Evolutionary conservation across 2,329 filamentous ascomycete species (phyloP).

Genomic region (Ceratocystis colombiana): DNA sequence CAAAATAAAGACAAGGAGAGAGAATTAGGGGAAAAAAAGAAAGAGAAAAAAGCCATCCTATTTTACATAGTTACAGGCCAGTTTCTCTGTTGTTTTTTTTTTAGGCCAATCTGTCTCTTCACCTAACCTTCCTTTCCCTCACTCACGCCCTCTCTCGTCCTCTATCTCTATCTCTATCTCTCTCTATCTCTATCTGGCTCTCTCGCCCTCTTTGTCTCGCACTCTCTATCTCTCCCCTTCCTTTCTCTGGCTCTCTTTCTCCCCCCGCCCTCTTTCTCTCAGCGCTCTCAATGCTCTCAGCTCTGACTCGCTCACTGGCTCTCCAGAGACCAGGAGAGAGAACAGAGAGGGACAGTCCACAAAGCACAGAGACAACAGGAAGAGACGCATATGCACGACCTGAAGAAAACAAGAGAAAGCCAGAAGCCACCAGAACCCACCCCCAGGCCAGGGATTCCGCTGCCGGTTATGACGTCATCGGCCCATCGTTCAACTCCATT

Average conservation of each 20-base stretch:
- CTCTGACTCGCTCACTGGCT: not conserved
- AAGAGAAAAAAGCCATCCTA: not conserved
- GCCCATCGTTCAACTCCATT: not conserved
- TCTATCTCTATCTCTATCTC: not conserved
- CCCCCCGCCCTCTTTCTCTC: no score
- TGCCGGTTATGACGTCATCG: conserved; percentile 14
- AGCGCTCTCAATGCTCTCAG: no score
- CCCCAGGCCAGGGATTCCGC: not conserved
- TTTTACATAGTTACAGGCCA: not conserved
- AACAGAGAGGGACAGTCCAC: not conserved
- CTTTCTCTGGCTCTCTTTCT: no score
- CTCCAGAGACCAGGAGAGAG: not conserved
- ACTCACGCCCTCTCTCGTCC: no score
- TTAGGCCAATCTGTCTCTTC: not conserved
- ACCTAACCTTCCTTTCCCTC: not conserved
- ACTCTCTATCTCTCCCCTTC: not conserved
- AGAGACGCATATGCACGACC: conserved; percentile 9
- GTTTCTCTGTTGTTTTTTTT: not conserved
- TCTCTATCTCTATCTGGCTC: not conserved
- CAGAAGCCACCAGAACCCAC: conserved; percentile 7
- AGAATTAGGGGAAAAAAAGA: not conserved
- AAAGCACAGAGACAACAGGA: conserved; percentile 13
- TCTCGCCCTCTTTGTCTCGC: not conserved
- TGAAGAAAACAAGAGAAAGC: conserved; percentile 8
- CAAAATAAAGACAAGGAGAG: not conserved